Conservation (phyloP, 2,329 filamentous ascomycete species). For the Colletotrichum sp. region DNA sequence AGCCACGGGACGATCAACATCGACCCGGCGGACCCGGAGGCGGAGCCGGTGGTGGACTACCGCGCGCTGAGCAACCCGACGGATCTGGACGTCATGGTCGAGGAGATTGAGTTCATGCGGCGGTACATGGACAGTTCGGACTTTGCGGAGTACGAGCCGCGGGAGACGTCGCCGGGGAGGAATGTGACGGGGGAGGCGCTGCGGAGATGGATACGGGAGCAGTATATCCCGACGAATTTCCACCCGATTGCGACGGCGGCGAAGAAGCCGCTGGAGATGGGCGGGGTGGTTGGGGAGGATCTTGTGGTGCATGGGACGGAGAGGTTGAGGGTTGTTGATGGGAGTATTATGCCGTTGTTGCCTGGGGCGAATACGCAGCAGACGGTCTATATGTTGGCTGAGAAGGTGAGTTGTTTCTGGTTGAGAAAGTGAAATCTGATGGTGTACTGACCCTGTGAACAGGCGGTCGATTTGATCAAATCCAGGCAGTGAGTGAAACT, state of each 20-base stretch:
- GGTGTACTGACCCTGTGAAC: background rate
- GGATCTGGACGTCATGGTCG: conserved; percentile 26
- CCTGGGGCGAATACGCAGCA: conserved; percentile 26
- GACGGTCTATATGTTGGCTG: conserved; percentile 23
- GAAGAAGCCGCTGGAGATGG: conserved; percentile 23
- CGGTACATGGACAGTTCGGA: conserved; percentile 22
- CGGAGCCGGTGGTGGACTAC: conserved; percentile 28
- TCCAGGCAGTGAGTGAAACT: background rate
- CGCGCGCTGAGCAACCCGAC: conserved; percentile 27
- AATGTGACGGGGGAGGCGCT: conserved; percentile 16
- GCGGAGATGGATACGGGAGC: conserved; percentile 6
- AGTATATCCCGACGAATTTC: conserved; percentile 23
- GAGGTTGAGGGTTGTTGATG: conserved; percentile 21
- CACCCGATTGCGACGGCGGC: conserved; percentile 25
- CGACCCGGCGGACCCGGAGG: conserved; percentile 22
- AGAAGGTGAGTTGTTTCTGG: background rate
- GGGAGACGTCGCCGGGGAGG: conserved; percentile 20
- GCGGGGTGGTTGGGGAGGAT: conserved; percentile 23
- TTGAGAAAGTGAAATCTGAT: accelerated
- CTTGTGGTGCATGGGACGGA: conserved; percentile 22
- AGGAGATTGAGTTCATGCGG: conserved; percentile 29
- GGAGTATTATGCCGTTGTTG: conserved; percentile 24
- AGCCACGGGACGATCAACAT: conserved; percentile 25
- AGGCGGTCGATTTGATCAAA: background rate
- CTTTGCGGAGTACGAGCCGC: conserved; percentile 20